Evolutionary conservation across 2,329 filamentous ascomycete species (phyloP), one percentile per base, ranked within the genome.

Genomic region (Ceratocystis alfenasii): DNA sequence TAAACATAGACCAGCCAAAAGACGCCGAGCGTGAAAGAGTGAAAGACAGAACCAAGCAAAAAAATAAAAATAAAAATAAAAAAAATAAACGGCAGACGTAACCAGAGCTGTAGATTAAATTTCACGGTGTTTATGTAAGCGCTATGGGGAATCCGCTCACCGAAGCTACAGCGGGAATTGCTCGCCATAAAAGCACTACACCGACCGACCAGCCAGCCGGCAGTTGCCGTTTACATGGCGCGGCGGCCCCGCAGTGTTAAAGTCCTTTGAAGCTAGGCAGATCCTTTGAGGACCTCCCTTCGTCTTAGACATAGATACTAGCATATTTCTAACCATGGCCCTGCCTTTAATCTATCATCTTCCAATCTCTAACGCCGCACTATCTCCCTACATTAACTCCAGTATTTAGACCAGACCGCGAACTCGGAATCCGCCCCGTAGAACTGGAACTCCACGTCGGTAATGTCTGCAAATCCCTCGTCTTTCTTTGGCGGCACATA

Each of bases 381-480:
- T 41, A 41, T 12, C 3, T 41, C 46, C 59, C 15, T 22, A 15
- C 10, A 8, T 76, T 71, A 91, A 62, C 84, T 77, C 90, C 90
- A 96, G 72, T 90, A 92, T 70, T 82, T 83, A 4, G 79, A 81
- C 91, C 92, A 96, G 57, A 89, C 76, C 45, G 77, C 77, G 72
- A 85, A 86, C 69, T 90, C 85, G 44, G 87, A 83, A 63, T 84
- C 81, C 0, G 80, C 82, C 0, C 90, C 90, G 53, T 83, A 78
- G 72, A 94, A 93, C 73, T 81, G 75, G 72, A 99, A 99, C 41
- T 88, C 83, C 0, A 95, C 78, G 65, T 84, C 83, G 0, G 83
- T 79, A 45, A 99, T 83, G 70, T 96, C 90, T 69, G 87, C 78
- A 71, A 96, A 96, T 0, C 93, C 93, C 75, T 99, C 94, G 12